phyloP scores from a whole-genome alignment of 257 asterid genomes.

The Solanum sparsipilum region DNA sequence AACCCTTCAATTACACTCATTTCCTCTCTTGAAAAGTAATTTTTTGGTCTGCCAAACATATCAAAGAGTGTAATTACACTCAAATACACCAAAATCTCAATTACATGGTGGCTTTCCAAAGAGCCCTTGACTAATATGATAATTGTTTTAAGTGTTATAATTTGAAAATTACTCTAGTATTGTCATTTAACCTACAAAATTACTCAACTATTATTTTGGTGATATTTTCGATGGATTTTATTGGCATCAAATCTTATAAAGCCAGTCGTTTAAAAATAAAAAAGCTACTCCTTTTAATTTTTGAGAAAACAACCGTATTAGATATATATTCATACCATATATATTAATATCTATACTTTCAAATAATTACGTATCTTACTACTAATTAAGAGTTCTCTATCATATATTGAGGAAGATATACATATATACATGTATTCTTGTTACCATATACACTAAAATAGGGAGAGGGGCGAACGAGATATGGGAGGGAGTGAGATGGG shows the following conservation, averaged over 20 bases:
- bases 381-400: no score
- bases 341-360: no score
- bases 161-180: background rate
- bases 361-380: no score
- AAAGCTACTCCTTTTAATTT: background rate
- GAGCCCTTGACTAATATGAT: background rate
- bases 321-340: no score
- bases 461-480: background rate
- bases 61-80: background rate
- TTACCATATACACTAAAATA: no score
- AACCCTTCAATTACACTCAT: background rate
- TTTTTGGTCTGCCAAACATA: background rate
- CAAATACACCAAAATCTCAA: background rate
- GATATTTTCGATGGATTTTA: background rate
- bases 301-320: background rate
- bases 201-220: background rate
- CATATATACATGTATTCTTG: no score
- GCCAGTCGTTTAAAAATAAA: background rate
- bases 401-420: no score
- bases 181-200: background rate
- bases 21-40: background rate
- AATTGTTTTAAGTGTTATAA: background rate
- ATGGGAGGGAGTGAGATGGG: background rate
- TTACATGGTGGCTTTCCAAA: no score
- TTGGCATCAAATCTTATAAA: background rate